phyloP scores from a whole-genome alignment of 805 yeast species.

The Cyberlindnera suaveolens region DNA sequence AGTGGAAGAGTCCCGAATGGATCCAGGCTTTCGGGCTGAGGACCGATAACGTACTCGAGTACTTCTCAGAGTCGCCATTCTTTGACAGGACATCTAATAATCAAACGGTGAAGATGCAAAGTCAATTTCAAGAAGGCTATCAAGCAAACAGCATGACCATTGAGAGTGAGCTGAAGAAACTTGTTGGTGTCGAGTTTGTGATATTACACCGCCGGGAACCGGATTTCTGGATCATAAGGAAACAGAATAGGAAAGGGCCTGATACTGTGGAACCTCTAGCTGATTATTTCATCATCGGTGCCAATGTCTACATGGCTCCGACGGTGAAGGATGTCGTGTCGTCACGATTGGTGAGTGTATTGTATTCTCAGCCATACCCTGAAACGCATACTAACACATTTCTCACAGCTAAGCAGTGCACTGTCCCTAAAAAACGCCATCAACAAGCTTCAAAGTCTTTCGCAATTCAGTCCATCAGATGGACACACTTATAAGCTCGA shows the following conservation, averaged over 20 bases:
- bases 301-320: slow-evolving; percentile 90
- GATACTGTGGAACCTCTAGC: slow-evolving; percentile 48
- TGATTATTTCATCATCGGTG: slow-evolving; percentile 86
- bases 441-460: slow-evolving; percentile 38
- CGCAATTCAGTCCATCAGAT: slow-evolving; percentile 52
- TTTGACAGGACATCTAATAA: slow-evolving; percentile 91
- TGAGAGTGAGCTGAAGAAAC: slow-evolving; percentile 57
- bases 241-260: slow-evolving; percentile 61
- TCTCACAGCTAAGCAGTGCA: slow-evolving; percentile 16
- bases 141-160: slow-evolving; percentile 29
- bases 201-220: slow-evolving; percentile 76
- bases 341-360: slow-evolving; percentile 53
- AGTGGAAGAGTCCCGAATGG: slow-evolving; percentile 98
- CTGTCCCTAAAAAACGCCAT: slow-evolving; percentile 40
- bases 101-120: slow-evolving; percentile 92
- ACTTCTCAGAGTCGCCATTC: slow-evolving; percentile 90
- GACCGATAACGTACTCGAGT: slow-evolving; percentile 87
- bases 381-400: background rate
- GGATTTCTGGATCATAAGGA: slow-evolving; percentile 85
- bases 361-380: background rate
- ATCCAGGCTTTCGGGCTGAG: slow-evolving; percentile 82
- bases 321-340: slow-evolving; percentile 63
- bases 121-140: slow-evolving; percentile 63
- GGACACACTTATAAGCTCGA: slow-evolving; percentile 43
- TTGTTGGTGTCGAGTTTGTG: slow-evolving; percentile 84